A percentile compares a stretch with the other conserved stretches of the same genome.
Conservation (phyloP, 768 basidiomycete genomes). For the Cystobasidium onofrii region DNA sequence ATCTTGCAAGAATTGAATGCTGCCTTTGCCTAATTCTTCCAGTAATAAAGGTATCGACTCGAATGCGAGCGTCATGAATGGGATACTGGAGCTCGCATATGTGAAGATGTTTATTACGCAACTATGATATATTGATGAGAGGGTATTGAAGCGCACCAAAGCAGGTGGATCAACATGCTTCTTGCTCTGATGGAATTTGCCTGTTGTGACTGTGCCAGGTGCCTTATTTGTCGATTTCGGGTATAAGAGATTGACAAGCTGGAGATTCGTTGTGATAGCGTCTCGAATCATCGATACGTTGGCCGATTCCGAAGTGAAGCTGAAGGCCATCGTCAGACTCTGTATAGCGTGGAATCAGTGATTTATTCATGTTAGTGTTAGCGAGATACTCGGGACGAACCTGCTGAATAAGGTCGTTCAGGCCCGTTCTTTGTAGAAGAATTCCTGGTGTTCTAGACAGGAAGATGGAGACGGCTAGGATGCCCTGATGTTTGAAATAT, state of each 20-base stretch:
- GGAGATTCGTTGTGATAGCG: slow-evolving; percentile 13
- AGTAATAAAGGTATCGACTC: neutral
- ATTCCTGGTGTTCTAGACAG: neutral
- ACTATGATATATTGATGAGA: neutral
- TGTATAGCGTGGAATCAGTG: neutral
- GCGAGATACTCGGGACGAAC: neutral
- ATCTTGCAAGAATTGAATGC: slow-evolving; percentile 11
- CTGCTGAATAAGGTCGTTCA: slow-evolving; percentile 26
- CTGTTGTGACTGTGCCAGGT: neutral
- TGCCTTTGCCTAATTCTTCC: neutral
- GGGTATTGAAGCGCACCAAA: slow-evolving; percentile 10
- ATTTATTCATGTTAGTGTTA: neutral
- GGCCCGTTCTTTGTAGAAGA: slow-evolving; percentile 10
- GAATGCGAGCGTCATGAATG: slow-evolving; percentile 20
- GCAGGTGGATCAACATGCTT: slow-evolving; percentile 2
- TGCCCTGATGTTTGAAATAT: slow-evolving; percentile 15
- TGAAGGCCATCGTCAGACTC: slow-evolving; percentile 13
- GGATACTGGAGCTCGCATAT: neutral
- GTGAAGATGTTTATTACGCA: slow-evolving; percentile 13
- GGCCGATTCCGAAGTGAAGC: slow-evolving; percentile 12
- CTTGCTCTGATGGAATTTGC: neutral
- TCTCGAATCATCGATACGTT: slow-evolving; percentile 19
- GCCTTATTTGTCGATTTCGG: neutral
- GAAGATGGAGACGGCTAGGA: neutral
- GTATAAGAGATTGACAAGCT: slow-evolving; percentile 29